These are phyloP conservation scores for Asclepias syriaca DNA, from an alignment of 257 asterid species.

Conservation along the genomic window DNA sequence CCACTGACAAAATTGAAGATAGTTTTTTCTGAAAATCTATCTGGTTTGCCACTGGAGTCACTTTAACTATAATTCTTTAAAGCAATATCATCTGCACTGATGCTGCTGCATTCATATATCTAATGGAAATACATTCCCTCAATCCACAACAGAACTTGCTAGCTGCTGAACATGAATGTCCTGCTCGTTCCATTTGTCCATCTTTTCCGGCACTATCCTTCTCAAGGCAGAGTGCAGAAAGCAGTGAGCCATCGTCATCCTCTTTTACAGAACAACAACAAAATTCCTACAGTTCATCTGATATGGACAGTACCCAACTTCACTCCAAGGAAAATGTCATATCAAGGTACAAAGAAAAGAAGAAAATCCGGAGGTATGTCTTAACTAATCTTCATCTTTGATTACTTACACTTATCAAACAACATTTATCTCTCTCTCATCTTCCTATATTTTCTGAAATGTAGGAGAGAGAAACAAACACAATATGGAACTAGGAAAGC, in stretches of 20 bases:
- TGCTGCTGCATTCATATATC: too few relatives aligned
- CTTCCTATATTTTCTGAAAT: not conserved
- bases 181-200: conserved; percentile 12
- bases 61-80: too few relatives aligned
- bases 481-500: conserved; percentile 29
- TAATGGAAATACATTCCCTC: not conserved
- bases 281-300: conserved; percentile 19
- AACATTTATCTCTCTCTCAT: not conserved
- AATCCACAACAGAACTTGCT: conserved; percentile 29
- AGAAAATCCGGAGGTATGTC: conserved; percentile 40
- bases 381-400: not conserved
- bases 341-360: conserved; percentile 38
- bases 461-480: conserved; percentile 48
- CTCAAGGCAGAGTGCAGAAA: conserved; percentile 43
- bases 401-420: not conserved
- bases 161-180: conserved; percentile 15
- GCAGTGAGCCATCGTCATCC: conserved; percentile 31
- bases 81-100: too few relatives aligned
- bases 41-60: too few relatives aligned
- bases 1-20: too few relatives aligned
- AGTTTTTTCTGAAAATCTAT: too few relatives aligned
- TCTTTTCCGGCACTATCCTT: conserved; percentile 29
- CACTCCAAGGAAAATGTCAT: conserved; percentile 28
- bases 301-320: conserved; percentile 18
- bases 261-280: conserved; percentile 14